Conservation (phyloP, 75 land plant genomes). For the Larix kaempferi region DNA sequence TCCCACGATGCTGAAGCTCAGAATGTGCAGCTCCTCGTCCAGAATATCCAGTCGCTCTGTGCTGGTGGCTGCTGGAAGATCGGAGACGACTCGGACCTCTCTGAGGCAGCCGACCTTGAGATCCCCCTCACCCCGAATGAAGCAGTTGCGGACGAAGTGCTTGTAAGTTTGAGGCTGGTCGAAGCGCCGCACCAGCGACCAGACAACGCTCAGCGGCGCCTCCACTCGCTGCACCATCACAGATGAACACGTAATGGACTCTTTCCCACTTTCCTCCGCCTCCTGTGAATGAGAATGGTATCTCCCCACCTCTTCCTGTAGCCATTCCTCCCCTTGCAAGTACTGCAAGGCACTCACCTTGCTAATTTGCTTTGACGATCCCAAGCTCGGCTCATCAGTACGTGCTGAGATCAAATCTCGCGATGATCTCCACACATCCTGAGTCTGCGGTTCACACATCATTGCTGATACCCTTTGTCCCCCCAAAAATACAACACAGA, state of each 20-base stretch:
- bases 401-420: too few relatives aligned
- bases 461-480: too few relatives aligned
- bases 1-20: conserved; percentile 72
- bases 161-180: conserved; percentile 79
- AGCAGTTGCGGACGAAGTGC: conserved; percentile 72
- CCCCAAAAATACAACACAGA: too few relatives aligned
- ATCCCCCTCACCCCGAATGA: conserved; percentile 14
- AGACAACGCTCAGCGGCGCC: conserved; percentile 54
- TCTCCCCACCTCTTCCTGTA: too few relatives aligned
- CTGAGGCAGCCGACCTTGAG: conserved; percentile 45
- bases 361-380: too few relatives aligned
- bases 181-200: conserved; percentile 78
- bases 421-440: too few relatives aligned
- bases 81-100: conserved; percentile 76
- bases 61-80: conserved; percentile 72
- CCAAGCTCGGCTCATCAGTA: too few relatives aligned
- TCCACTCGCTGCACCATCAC: conserved; percentile 53
- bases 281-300: too few relatives aligned
- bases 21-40: conserved; percentile 55
- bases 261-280: too few relatives aligned
- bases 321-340: too few relatives aligned
- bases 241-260: conserved; percentile 38
- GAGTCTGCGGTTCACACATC: too few relatives aligned
- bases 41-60: conserved; percentile 75
- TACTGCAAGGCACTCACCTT: too few relatives aligned